phyloP scores from a whole-genome alignment of 352 stramenopile species.

The Phytophthora kernoviae region DNA sequence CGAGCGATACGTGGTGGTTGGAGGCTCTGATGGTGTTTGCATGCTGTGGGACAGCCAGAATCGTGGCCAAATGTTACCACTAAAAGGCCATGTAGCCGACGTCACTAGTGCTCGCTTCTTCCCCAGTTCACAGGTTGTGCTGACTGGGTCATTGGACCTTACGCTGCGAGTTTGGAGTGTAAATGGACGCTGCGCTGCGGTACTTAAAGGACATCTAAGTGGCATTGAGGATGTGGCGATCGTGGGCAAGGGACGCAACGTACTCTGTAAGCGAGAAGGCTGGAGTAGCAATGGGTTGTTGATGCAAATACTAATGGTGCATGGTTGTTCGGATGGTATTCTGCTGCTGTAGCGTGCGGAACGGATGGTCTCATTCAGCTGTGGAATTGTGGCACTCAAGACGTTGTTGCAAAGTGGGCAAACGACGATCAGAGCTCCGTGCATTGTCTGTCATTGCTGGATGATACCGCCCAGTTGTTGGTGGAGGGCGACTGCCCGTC shows the following conservation, averaged over 20 bases:
- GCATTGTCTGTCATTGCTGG: conserved; percentile 54
- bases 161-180: conserved; percentile 75
- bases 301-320: not conserved
- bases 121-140: conserved; percentile 68
- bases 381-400: conserved; percentile 65
- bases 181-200: conserved; percentile 52
- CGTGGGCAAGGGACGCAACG: conserved; percentile 66
- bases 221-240: conserved; percentile 67
- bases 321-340: not conserved
- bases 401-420: conserved; percentile 63
- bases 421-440: conserved; percentile 60
- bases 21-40: conserved; percentile 59
- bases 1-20: conserved; percentile 55
- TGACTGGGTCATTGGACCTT: conserved; percentile 77
- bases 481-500: conserved; percentile 14
- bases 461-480: conserved; percentile 31
- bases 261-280: conserved; percentile 59
- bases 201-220: conserved; percentile 62
- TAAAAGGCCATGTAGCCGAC: conserved; percentile 64
- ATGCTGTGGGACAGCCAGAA: conserved; percentile 51
- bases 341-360: conserved; percentile 50
- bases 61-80: conserved; percentile 29
- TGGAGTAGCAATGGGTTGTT: conserved; percentile 4
- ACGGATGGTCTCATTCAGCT: conserved; percentile 68
- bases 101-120: conserved; percentile 70